A percentile compares a stretch with the other conserved stretches of the same genome.
phyloP scores from a whole-genome alignment of 139 green algal species.

The Asterochloris sp. region DNA sequence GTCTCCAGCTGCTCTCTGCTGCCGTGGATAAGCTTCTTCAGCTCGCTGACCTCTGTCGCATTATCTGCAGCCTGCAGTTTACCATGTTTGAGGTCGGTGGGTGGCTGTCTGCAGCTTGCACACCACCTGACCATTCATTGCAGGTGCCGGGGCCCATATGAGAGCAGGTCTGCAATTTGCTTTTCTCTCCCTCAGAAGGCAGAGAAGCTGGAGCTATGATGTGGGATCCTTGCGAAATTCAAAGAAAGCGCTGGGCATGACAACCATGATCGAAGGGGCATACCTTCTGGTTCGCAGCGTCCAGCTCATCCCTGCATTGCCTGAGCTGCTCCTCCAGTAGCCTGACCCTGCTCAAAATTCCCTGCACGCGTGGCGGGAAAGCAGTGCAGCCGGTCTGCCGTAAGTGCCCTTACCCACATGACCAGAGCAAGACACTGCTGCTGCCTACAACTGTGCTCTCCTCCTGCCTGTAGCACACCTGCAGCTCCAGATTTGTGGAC shows the following conservation, averaged over 20 bases:
- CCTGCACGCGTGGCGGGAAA: neutral
- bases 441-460: neutral
- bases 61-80: neutral
- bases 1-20: constrained; percentile 2
- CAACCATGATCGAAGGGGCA: neutral
- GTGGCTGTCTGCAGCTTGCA: neutral
- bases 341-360: neutral
- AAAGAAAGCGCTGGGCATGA: neutral
- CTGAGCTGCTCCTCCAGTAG: no score
- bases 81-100: no score
- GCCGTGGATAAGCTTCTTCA: neutral
- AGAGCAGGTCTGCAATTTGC: neutral
- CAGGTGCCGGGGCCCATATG: neutral
- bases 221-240: neutral
- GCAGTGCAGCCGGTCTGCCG: neutral
- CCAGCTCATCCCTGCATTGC: no score
- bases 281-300: no score
- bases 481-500: neutral
- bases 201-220: neutral
- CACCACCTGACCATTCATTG: neutral
- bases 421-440: neutral
- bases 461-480: neutral
- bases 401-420: neutral
- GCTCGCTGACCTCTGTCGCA: neutral
- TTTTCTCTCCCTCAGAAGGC: neutral